phyloP scores from a whole-genome alignment of 768 basidiomycete species.

The Tricholomella constricta region DNA sequence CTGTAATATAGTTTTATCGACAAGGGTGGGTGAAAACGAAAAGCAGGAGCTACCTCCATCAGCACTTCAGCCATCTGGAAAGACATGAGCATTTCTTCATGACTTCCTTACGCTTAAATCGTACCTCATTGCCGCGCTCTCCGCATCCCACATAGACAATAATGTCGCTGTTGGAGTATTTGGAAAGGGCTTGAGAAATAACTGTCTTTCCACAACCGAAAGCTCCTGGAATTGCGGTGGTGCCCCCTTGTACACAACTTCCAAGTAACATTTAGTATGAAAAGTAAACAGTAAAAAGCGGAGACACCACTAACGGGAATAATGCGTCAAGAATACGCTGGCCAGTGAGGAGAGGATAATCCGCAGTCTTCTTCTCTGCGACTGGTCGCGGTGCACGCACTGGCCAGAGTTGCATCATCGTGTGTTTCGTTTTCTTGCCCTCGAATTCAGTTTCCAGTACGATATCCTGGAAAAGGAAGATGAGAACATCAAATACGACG shows the following conservation, averaged over 20 bases:
- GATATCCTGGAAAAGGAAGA: constrained; percentile 62
- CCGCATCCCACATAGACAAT: constrained; percentile 99
- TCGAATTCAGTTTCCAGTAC: constrained; percentile 98
- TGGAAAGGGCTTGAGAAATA: constrained; percentile 96
- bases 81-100: constrained; percentile 7
- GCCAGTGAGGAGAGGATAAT: constrained; percentile 90
- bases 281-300: not conserved
- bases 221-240: constrained; percentile 97
- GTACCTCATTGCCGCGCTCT: constrained; percentile 94
- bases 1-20: constrained; percentile 29
- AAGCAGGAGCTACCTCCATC: constrained; percentile 70
- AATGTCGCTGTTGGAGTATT: constrained; percentile 99
- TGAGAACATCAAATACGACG: not conserved
- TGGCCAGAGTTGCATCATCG: constrained; percentile 99
- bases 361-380: constrained; percentile 92
- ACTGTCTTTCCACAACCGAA: constrained; percentile 99
- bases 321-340: constrained; percentile 96
- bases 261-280: not conserved
- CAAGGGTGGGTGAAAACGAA: not conserved
- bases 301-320: constrained; percentile 72
- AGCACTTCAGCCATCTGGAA: constrained; percentile 94
- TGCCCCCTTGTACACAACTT: constrained; percentile 95
- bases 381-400: constrained; percentile 97
- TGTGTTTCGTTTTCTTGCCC: constrained; percentile 89
- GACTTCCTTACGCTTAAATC: constrained; percentile 15